A percentile compares a stretch with the other conserved stretches of the same genome.
Evolutionary conservation across 148 eudicot genomes (phyloP).

Genomic region (Spergularia bocconei): DNA sequence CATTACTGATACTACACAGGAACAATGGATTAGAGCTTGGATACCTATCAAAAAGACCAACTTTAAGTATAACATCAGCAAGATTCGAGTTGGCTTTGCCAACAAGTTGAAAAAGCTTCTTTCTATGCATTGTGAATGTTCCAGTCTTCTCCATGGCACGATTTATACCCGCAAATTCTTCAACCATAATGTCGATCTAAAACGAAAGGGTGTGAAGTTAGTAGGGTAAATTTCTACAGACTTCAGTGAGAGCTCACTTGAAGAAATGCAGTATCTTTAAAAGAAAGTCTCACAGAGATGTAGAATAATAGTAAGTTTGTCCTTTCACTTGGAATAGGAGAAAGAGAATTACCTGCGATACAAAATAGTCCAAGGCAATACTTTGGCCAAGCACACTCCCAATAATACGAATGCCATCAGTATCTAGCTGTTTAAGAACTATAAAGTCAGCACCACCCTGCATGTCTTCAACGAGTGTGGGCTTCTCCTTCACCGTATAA

Average conservation of each 20-base stretch:
- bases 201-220: background rate
- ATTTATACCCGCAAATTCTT: constrained; percentile 84
- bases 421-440: constrained; percentile 69
- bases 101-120: constrained; percentile 89
- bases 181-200: constrained; percentile 91
- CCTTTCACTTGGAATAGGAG: background rate
- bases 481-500: constrained; percentile 83
- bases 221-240: background rate
- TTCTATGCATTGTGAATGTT: constrained; percentile 80
- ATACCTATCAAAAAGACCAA: constrained; percentile 95
- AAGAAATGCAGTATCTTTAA: background rate
- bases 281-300: background rate
- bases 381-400: constrained; percentile 97
- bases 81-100: constrained; percentile 95
- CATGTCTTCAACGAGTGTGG: constrained; percentile 69
- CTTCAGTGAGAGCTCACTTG: background rate
- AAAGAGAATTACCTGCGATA: constrained; percentile 62
- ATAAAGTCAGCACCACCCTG: constrained; percentile 88
- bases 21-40: background rate
- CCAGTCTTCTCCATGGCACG: constrained; percentile 94
- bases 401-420: constrained; percentile 81
- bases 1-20: background rate
- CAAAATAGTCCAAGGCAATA: constrained; percentile 88
- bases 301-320: background rate
- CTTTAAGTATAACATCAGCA: constrained; percentile 92